Evolutionary conservation across 345 rosid genomes (phyloP).

Genomic region (Dipteronia dyeriana): DNA sequence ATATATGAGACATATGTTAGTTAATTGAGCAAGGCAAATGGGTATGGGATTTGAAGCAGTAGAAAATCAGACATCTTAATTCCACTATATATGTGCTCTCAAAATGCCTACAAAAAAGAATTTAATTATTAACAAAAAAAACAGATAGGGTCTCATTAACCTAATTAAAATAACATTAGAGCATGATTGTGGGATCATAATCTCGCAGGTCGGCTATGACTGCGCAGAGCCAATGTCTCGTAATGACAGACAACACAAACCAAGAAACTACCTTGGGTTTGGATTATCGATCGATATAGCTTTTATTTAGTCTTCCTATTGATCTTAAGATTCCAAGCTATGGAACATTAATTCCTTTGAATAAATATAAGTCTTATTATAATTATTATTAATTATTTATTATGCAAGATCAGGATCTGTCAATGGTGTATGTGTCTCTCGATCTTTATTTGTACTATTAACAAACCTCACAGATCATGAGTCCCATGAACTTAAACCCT

Average conservation of each 20-base stretch:
- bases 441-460: slow-evolving; percentile 23
- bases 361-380: slow-evolving; percentile 1
- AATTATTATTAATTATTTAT: neutral
- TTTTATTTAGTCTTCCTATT: neutral
- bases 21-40: slow-evolving; percentile 42
- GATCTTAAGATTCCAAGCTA: slow-evolving; percentile 32
- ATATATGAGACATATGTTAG: slow-evolving; percentile 9
- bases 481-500: slow-evolving; percentile 5
- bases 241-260: slow-evolving; percentile 58
- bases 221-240: slow-evolving; percentile 57
- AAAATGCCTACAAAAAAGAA: slow-evolving; percentile 10
- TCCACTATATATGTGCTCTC: slow-evolving; percentile 17
- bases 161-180: slow-evolving; percentile 26
- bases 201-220: slow-evolving; percentile 72
- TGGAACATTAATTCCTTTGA: slow-evolving; percentile 43
- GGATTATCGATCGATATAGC: neutral
- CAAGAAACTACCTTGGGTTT: slow-evolving; percentile 30
- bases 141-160: slow-evolving; percentile 17
- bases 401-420: slow-evolving; percentile 10
- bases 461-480: slow-evolving; percentile 22
- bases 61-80: slow-evolving; percentile 25
- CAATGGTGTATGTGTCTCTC: slow-evolving; percentile 29
- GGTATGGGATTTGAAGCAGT: slow-evolving; percentile 14
- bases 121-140: neutral
- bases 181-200: slow-evolving; percentile 61